Conservation (phyloP, 1,139 yeast species). For the Wickerhamomyces sp. region DNA sequence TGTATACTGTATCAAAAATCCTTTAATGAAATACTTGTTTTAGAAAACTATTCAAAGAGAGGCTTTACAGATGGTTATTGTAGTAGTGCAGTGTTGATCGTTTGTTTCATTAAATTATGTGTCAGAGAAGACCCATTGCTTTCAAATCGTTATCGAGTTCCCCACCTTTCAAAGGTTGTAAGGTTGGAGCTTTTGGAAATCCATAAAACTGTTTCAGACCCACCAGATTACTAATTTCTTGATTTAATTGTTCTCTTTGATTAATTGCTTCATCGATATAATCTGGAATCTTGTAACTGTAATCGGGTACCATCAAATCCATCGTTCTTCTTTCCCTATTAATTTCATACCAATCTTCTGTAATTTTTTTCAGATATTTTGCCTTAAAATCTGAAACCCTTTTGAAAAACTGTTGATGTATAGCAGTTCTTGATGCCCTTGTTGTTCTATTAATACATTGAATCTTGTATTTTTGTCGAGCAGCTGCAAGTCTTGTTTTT, state of each 20-base stretch:
- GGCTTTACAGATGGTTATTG: too few relatives aligned
- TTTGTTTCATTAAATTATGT: background rate
- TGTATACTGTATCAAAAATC: constrained; percentile 15
- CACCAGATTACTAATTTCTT: constrained; percentile 50
- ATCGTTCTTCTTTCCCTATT: constrained; percentile 83
- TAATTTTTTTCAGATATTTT: constrained; percentile 63
- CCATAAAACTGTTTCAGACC: constrained; percentile 48
- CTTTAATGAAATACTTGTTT: too few relatives aligned
- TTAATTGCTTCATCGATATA: constrained; percentile 31
- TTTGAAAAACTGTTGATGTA: constrained; percentile 81
- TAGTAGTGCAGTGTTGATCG: background rate
- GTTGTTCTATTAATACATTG: constrained; percentile 79
- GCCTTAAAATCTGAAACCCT: constrained; percentile 64
- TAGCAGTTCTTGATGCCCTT: constrained; percentile 67
- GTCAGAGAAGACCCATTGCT: constrained; percentile 15
- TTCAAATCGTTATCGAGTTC: constrained; percentile 56
- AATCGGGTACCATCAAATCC: constrained; percentile 63
- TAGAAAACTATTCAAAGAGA: constrained; percentile 1
- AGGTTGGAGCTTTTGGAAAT: constrained; percentile 60
- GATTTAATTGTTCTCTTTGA: constrained; percentile 36
- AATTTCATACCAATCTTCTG: constrained; percentile 88
- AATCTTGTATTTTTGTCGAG: constrained; percentile 65
- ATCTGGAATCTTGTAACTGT: constrained; percentile 27
- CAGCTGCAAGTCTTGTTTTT: constrained; percentile 61
- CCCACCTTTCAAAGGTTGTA: constrained; percentile 51